A percentile compares a stretch with the other conserved stretches of the same genome.
Evolutionary conservation across 2,329 filamentous ascomycete genomes (phyloP).

Genomic region (Emmonsiellopsis sp.): DNA sequence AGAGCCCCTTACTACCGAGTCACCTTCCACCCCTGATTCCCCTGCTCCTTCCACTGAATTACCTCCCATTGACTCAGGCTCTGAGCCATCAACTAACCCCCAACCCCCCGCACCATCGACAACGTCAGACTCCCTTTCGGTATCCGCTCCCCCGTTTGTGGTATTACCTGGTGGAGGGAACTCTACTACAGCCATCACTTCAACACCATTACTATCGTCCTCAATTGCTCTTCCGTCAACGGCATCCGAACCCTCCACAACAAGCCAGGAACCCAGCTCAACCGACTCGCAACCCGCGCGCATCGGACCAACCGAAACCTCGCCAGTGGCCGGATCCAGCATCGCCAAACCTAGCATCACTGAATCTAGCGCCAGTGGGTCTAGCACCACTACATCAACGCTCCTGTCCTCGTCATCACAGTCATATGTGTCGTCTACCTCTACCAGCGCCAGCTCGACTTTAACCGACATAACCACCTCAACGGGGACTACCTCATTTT

Average conservation of each 20-base stretch:
- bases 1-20: not conserved
- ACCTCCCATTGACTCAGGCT: not conserved
- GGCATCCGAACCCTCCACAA: not conserved
- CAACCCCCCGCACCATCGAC: not conserved
- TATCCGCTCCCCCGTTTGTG: not conserved
- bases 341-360: no score
- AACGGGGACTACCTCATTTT: not conserved
- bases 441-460: not conserved
- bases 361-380: no score
- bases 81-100: not conserved
- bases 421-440: not conserved
- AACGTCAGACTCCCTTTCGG: not conserved
- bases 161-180: not conserved
- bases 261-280: not conserved
- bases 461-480: not conserved
- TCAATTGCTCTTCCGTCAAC: not conserved
- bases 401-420: not conserved
- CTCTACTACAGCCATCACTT: not conserved
- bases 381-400: not conserved
- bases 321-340: no score
- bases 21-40: not conserved
- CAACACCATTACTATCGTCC: not conserved
- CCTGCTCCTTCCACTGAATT: not conserved
- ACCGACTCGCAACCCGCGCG: no score
- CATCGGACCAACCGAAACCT: no score